phyloP scores from a whole-genome alignment of 179 eudicot species.

The Heliamphora pulchella region DNA sequence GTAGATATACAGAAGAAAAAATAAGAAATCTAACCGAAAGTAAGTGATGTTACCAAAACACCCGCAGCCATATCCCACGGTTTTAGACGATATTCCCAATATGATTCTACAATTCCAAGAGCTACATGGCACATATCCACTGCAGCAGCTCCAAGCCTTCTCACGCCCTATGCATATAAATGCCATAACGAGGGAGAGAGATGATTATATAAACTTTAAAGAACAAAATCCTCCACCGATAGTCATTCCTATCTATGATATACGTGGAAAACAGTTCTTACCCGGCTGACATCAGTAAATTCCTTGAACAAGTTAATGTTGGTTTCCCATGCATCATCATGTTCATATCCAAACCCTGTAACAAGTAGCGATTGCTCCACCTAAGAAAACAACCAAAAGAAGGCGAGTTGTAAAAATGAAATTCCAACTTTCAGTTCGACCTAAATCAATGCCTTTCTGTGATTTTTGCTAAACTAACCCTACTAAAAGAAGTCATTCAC shows the following conservation, averaged over 20 bases:
- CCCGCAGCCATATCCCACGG: conserved; percentile 99
- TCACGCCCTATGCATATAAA: conserved; percentile 57
- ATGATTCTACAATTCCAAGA: conserved; percentile 82
- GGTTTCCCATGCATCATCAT: conserved; percentile 94
- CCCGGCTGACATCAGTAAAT: conserved; percentile 93
- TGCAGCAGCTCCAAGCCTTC: conserved; percentile 98
- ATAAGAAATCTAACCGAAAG: background rate
- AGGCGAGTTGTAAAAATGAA: conserved; percentile 7
- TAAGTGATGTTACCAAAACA: conserved; percentile 57
- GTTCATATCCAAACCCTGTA: conserved; percentile 97
- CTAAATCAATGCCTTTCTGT: background rate
- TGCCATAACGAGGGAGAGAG: conserved; percentile 1
- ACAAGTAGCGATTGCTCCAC: conserved; percentile 84
- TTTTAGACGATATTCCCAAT: conserved; percentile 96
- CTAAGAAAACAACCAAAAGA: conserved; percentile 27
- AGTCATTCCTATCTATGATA: background rate
- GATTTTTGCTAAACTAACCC: background rate
- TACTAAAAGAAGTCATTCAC: background rate
- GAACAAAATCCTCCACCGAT: background rate
- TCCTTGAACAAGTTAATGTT: conserved; percentile 84
- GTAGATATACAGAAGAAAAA: conserved; percentile 1
- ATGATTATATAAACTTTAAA: background rate
- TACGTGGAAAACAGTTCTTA: conserved; percentile 16
- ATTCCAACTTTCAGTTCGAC: background rate
- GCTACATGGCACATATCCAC: conserved; percentile 99